A percentile compares a stretch with the other conserved stretches of the same genome.
Conservation (phyloP, 2,329 filamentous ascomycete species). For the Alternaria alternata region DNA sequence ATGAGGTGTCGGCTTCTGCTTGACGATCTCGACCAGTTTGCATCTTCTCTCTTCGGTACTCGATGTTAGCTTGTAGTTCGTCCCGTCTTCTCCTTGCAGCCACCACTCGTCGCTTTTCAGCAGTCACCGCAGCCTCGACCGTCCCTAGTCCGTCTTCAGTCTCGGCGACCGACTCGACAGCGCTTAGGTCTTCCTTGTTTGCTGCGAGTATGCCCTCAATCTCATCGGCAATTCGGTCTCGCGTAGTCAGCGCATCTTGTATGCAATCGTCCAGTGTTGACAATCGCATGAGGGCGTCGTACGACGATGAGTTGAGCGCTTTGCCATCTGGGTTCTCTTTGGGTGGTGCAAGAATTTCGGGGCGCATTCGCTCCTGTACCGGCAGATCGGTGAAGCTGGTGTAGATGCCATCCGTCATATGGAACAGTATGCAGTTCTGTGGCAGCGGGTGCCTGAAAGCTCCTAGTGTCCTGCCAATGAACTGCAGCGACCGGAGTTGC, state of each 20-base stretch:
- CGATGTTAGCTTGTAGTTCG: conserved; percentile 73
- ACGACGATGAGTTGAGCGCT: conserved; percentile 75
- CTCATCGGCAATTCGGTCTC: conserved; percentile 76
- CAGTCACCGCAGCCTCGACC: conserved; percentile 62
- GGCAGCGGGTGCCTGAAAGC: conserved; percentile 76
- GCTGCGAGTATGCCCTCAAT: conserved; percentile 66
- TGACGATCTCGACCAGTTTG: conserved; percentile 68
- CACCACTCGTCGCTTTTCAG: conserved; percentile 72
- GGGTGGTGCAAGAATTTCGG: conserved; percentile 42
- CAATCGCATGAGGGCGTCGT: conserved; percentile 86
- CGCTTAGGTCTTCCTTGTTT: conserved; percentile 49
- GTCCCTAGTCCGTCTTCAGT: conserved; percentile 55
- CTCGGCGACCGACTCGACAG: conserved; percentile 52
- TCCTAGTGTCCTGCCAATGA: conserved; percentile 70
- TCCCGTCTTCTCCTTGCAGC: conserved; percentile 68
- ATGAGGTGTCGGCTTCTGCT: conserved; percentile 65
- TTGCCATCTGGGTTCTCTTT: conserved; percentile 56
- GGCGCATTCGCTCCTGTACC: conserved; percentile 48
- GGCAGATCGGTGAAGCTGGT: conserved; percentile 75
- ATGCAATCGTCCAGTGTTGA: conserved; percentile 90
- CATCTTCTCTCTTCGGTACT: conserved; percentile 73
- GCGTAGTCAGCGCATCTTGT: conserved; percentile 83
- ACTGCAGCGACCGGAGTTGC: conserved; percentile 77
- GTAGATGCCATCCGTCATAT: conserved; percentile 87
- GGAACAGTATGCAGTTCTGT: conserved; percentile 82